A percentile compares a stretch with the other conserved stretches of the same genome.
Conservation (phyloP, 441 rosid genomes). For the Brassica hybrid region DNA sequence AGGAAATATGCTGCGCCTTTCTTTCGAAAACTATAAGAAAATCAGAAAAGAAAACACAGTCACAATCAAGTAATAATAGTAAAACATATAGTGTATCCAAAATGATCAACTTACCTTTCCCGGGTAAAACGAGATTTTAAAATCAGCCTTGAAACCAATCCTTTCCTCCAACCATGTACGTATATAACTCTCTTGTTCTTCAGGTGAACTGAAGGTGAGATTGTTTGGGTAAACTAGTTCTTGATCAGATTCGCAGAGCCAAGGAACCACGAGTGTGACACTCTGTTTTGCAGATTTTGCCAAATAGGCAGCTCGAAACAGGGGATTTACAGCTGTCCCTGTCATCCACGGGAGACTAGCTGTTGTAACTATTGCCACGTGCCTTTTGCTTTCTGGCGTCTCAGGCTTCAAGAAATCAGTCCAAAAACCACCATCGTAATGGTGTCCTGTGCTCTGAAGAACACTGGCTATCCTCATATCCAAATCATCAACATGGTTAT, state of each 20-base stretch:
- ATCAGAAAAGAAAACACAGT: constrained; percentile 34
- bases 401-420: constrained; percentile 63
- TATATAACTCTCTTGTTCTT: constrained; percentile 92
- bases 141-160: constrained; percentile 87
- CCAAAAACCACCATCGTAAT: constrained; percentile 93
- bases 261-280: constrained; percentile 93
- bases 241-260: constrained; percentile 97
- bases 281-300: constrained; percentile 81
- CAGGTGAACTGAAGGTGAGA: constrained; percentile 87
- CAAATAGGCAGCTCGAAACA: constrained; percentile 93
- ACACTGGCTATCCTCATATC: constrained; percentile 91
- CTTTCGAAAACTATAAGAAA: constrained; percentile 76
- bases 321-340: constrained; percentile 97
- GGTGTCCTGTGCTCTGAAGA: constrained; percentile 93
- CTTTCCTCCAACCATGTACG: constrained; percentile 97
- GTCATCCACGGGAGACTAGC: constrained; percentile 99
- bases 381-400: constrained; percentile 65
- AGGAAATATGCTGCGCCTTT: constrained; percentile 89
- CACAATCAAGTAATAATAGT: not conserved
- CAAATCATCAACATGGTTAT: constrained; percentile 66
- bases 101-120: constrained; percentile 69
- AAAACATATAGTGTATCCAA: not conserved
- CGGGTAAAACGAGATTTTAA: constrained; percentile 93
- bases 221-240: constrained; percentile 88
- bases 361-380: constrained; percentile 93